Percentiles rank a stretch among this genome's conserved stretches.
Evolutionary conservation across 306 rosid species (phyloP).

Genomic region (Quercus mongolica): DNA sequence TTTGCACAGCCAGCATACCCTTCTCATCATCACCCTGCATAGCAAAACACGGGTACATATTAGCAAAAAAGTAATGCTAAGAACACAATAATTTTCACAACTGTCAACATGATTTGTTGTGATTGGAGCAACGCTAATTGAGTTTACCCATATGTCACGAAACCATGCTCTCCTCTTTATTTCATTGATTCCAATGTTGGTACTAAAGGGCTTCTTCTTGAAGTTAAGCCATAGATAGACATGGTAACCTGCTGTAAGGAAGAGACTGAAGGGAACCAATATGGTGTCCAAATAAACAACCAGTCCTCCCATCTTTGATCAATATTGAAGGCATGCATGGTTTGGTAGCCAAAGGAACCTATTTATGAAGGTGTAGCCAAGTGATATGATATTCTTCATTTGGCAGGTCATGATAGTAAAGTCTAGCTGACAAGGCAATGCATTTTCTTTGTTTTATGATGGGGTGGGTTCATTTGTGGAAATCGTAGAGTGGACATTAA

Average conservation of each 20-base stretch:
- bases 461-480: conserved; percentile 38
- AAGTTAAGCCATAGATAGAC: conserved; percentile 56
- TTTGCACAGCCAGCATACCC: conserved; percentile 60
- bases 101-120: too few species aligned
- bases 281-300: conserved; percentile 53
- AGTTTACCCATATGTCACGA: conserved; percentile 40
- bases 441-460: conserved; percentile 1
- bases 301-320: conserved; percentile 38
- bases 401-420: conserved; percentile 5
- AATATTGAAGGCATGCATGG: background rate
- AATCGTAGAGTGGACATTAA: conserved; percentile 38
- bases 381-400: background rate
- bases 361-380: background rate
- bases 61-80: too few species aligned
- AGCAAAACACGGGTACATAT: too few species aligned
- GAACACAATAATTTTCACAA: too few species aligned
- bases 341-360: background rate
- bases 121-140: too few species aligned
- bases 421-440: conserved; percentile 20
- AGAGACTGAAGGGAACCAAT: conserved; percentile 56
- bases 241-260: conserved; percentile 61
- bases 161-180: conserved; percentile 55
- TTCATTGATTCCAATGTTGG: conserved; percentile 56
- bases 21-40: conserved; percentile 53
- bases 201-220: conserved; percentile 56